phyloP scores from a whole-genome alignment of 164 flowering plant species.

The Pachysandra terminalis region DNA sequence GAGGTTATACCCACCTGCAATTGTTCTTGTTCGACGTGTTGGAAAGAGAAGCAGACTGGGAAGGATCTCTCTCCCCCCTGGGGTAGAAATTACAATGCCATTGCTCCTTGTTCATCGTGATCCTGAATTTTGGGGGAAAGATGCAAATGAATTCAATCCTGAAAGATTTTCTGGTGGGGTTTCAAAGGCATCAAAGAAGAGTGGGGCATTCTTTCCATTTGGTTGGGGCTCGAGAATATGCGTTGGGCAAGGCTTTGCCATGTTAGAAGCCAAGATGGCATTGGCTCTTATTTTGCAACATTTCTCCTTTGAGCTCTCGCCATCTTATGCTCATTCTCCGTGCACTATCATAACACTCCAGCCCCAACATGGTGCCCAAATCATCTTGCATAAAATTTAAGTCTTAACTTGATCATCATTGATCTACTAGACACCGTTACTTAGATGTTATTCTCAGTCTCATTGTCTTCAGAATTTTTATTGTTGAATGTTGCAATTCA shows the following conservation, averaged over 20 bases:
- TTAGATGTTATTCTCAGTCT: too few relatives aligned
- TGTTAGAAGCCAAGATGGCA: conserved; percentile 28
- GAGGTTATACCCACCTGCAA: conserved; percentile 43
- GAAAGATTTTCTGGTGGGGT: conserved; percentile 21
- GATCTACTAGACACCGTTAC: too few relatives aligned
- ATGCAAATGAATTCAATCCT: conserved; percentile 22
- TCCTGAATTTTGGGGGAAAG: conserved; percentile 19
- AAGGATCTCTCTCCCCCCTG: conserved; percentile 7
- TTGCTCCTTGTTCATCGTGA: conserved; percentile 5
- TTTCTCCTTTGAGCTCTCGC: neutral
- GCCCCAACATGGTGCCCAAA: conserved; percentile 22
- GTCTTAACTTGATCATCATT: neutral
- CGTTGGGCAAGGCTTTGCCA: conserved; percentile 25
- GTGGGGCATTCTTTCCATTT: conserved; percentile 21
- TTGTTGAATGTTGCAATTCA: too few relatives aligned
- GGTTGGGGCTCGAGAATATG: conserved; percentile 33
- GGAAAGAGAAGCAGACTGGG: conserved; percentile 10
- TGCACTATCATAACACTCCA: conserved; percentile 13
- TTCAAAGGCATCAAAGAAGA: conserved; percentile 22
- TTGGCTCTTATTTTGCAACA: conserved; percentile 20
- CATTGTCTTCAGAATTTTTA: too few relatives aligned
- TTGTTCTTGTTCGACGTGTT: conserved; percentile 1
- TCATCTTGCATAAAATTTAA: conserved; percentile 2
- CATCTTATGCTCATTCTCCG: neutral
- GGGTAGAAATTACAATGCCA: conserved; percentile 11